These are phyloP conservation scores for Anacardium occidentale DNA, from an alignment of 345 rosid species.

Conservation along the genomic window DNA sequence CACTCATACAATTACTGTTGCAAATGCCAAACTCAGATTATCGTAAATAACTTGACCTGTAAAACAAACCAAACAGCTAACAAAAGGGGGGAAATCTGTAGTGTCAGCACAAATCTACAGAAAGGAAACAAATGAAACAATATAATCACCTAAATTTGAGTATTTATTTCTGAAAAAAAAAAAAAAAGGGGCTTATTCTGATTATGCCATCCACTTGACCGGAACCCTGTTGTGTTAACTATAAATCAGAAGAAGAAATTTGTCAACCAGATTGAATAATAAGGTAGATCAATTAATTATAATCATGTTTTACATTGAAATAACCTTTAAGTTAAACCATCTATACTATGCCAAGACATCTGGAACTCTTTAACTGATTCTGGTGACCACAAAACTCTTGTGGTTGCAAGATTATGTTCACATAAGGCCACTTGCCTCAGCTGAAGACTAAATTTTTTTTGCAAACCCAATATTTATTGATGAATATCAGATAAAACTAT, in stretches of 20 bases:
- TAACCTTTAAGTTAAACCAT: background rate
- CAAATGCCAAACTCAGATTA: background rate
- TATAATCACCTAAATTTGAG: background rate
- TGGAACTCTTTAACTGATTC: background rate
- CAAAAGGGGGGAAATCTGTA: background rate
- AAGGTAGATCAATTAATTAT: background rate
- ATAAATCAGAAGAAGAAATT: background rate
- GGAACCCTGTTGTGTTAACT: background rate
- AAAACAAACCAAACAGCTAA: background rate
- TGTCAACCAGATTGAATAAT: background rate
- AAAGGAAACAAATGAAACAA: background rate
- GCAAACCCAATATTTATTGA: background rate
- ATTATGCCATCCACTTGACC: background rate
- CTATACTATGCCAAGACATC: background rate
- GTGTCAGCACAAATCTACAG: background rate
- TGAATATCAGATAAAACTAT: background rate
- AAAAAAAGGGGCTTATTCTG: background rate
- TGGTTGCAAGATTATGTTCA: background rate
- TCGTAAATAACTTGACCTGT: background rate
- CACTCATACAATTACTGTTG: background rate
- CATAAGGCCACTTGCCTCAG: background rate
- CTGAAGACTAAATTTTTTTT: background rate
- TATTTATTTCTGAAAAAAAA: background rate
- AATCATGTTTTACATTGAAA: background rate
- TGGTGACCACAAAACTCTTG: background rate